phyloP scores from a whole-genome alignment of 2,329 filamentous ascomycete species.

The Davidsoniella eucalypti region DNA sequence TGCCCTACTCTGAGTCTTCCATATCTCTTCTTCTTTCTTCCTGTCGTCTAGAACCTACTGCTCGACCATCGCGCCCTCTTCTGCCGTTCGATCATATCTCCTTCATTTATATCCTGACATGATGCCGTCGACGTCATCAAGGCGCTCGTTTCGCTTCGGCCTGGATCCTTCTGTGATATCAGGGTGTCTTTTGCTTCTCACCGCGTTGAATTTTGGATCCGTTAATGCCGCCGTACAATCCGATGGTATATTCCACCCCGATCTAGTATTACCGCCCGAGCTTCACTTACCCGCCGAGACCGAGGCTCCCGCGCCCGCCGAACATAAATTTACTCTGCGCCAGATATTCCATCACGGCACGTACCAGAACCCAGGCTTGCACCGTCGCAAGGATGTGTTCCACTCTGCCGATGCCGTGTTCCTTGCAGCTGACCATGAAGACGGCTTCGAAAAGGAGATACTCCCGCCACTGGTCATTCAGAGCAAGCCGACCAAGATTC shows the following conservation, averaged over 20 bases:
- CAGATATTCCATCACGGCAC: conserved; percentile 91
- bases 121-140: neutral
- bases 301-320: conserved; percentile 30
- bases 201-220: no score
- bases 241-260: conserved; percentile 24
- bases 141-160: conserved; percentile 39
- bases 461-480: conserved; percentile 40
- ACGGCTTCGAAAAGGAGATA: conserved; percentile 34
- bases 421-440: conserved; percentile 44
- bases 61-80: neutral
- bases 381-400: conserved; percentile 56
- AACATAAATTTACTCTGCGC: conserved; percentile 53
- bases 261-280: conserved; percentile 27
- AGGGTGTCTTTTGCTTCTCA: conserved; percentile 16
- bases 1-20: neutral
- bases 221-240: conserved; percentile 18
- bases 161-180: conserved; percentile 39
- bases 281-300: conserved; percentile 24
- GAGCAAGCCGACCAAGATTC: conserved; percentile 52
- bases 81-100: neutral
- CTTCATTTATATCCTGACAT: neutral
- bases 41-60: neutral
- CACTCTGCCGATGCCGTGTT: conserved; percentile 39
- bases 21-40: neutral
- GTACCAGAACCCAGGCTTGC: conserved; percentile 58